Evolutionary conservation across 2,329 filamentous ascomycete species (phyloP), one percentile per base, ranked within the genome.

Genomic region (Ophiostoma ips): DNA sequence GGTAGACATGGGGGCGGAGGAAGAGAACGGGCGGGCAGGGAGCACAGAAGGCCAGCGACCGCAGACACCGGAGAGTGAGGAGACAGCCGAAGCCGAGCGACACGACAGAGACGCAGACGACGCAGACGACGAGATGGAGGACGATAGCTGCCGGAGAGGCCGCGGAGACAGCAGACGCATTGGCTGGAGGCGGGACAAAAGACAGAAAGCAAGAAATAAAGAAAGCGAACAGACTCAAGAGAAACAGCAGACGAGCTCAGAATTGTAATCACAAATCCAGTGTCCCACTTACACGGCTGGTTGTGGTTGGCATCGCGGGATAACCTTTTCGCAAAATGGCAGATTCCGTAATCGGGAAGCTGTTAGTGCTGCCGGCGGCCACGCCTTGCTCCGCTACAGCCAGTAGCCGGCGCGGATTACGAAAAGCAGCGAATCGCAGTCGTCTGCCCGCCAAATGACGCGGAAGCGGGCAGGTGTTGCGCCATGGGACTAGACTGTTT

Each of bases 1-100:
- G 21, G 49, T 49, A 31, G 49, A 37, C 6, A 51, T 51, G 48
- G 35, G 45, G 50, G 50, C 50, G 24, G 47, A 28, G 19, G 50
- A 40, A 5, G 41, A 31, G 30, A 45, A 47, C 4, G 16, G 12
- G 18, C 51, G 51, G n/a, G 21, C 40, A 9, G 18, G 33, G 16
- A 5, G 24, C 24, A 28, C 24, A 28, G 24, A 28, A 28, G 9
- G 21, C 24, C 5, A n/a, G 12, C 12, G 6, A 21, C 11, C 15
- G 7, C 21, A 3, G 21, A 8, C 0, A 43, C 21, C 3, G 18
- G 18, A 19, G n/a, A 9, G 15, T 3, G 6, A 16, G 21, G 11
- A 13, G 21, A 41, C 24, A 5, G 24, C 40, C 24, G 40, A 43
- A 43, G 24, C 40, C 21, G 15, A 30, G 24, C 28, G 40, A 43